Evolutionary conservation across 2,329 filamentous ascomycete genomes (phyloP).

Genomic region (Exophiala sideris): DNA sequence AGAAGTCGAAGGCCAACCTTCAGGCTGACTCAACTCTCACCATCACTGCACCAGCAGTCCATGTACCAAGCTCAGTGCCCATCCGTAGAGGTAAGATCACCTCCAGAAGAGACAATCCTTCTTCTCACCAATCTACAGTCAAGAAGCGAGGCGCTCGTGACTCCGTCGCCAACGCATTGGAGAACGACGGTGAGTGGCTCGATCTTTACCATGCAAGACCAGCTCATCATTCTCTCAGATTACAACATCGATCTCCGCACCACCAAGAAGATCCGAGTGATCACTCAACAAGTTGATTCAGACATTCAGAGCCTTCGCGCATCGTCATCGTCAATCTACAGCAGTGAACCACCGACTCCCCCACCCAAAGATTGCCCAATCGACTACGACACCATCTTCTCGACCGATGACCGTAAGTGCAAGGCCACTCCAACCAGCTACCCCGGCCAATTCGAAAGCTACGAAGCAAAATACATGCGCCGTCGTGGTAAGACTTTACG

Average conservation of each 20-base stretch:
- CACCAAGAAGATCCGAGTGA: slow-evolving; percentile 17
- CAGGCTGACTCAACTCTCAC: neutral
- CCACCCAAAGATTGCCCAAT: neutral
- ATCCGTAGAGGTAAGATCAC: slow-evolving; percentile 2
- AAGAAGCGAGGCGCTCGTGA: slow-evolving; percentile 16
- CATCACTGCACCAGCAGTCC: slow-evolving; percentile 7
- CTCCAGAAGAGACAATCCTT: neutral
- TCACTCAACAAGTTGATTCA: slow-evolving; percentile 1
- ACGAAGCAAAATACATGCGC: slow-evolving; percentile 12
- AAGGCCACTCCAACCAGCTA: slow-evolving; percentile 12
- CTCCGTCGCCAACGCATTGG: neutral
- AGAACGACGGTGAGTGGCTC: slow-evolving; percentile 2
- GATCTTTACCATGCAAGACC: neutral
- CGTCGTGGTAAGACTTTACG: neutral
- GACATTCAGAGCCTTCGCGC: slow-evolving; percentile 12
- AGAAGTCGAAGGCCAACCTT: slow-evolving; percentile 6
- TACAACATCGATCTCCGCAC: slow-evolving; percentile 9
- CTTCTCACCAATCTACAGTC: slow-evolving; percentile 1
- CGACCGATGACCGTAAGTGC: neutral
- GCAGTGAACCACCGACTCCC: slow-evolving; percentile 1
- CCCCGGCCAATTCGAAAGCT: slow-evolving; percentile 20
- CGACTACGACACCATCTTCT: neutral
- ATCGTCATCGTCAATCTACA: slow-evolving; percentile 5
- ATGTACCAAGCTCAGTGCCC: slow-evolving; percentile 1
- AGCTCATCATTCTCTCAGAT: slow-evolving; percentile 2